Conservation (phyloP, 1,139 yeast species). For the Hansenula lynferdii region DNA sequence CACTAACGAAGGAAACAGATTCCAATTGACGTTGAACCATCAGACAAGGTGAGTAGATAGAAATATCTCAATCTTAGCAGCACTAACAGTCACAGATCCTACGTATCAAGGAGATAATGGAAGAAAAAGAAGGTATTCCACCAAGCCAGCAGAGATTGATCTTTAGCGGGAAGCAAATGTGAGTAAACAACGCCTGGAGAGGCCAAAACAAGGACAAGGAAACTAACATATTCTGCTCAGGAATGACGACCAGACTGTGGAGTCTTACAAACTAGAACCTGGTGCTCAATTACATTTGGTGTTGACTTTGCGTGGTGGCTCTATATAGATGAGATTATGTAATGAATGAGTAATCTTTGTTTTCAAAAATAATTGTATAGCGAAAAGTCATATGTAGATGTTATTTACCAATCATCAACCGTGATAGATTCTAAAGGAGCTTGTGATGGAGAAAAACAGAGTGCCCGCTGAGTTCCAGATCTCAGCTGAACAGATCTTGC, state of each 20-base stretch:
- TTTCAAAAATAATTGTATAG: no score
- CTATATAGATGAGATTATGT: neutral
- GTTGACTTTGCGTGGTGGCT: conserved; percentile 85
- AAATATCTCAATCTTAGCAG: conserved; percentile 1
- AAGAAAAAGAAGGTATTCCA: conserved; percentile 96
- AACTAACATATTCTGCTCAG: conserved; percentile 28
- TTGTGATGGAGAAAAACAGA: conserved; percentile 26
- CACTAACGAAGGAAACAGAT: conserved; percentile 36
- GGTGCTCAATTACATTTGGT: conserved; percentile 89
- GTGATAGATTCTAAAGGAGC: no score
- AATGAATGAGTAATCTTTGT: neutral
- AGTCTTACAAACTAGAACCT: conserved; percentile 57
- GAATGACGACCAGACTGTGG: conserved; percentile 69
- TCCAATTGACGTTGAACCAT: conserved; percentile 72
- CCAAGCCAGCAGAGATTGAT: conserved; percentile 93
- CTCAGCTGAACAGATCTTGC: conserved; percentile 50
- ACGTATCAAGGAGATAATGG: conserved; percentile 87
- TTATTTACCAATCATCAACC: no score
- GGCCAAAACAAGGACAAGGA: neutral
- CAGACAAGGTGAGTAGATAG: conserved; percentile 47
- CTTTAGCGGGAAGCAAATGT: conserved; percentile 88
- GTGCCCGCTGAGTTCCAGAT: conserved; percentile 46
- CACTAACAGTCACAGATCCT: conserved; percentile 41
- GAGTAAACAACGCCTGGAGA: conserved; percentile 24
- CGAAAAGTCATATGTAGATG: neutral